phyloP scores from a whole-genome alignment of 108 stramenopile genomes.

The Bacterosira constricta region DNA sequence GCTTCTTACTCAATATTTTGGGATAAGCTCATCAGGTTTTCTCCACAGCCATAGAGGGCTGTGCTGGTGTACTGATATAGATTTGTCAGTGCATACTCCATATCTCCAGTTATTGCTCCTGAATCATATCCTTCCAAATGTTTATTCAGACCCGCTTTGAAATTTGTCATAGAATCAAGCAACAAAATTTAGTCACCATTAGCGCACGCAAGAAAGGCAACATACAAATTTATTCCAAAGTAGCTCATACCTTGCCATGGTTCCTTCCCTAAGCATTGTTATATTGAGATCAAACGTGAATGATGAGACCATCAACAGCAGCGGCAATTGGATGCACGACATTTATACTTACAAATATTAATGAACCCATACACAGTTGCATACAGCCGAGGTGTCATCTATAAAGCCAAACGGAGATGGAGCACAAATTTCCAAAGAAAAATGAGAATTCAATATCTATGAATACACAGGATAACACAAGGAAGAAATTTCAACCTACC shows the following conservation, averaged over 20 bases:
- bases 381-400: constrained; percentile 33
- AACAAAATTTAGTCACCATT: background rate
- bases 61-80: constrained; percentile 8
- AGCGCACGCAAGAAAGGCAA: background rate
- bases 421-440: background rate
- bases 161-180: background rate
- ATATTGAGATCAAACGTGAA: too few species aligned
- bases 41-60: constrained; percentile 22
- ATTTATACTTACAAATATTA: constrained; percentile 31
- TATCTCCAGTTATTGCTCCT: constrained; percentile 18
- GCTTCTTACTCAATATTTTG: background rate
- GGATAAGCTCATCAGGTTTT: constrained; percentile 6
- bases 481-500: background rate
- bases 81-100: constrained; percentile 27
- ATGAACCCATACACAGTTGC: constrained; percentile 31
- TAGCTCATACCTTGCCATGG: constrained; percentile 1
- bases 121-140: constrained; percentile 31
- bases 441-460: too few species aligned
- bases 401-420: background rate
- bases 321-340: background rate
- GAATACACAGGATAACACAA: too few species aligned
- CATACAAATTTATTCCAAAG: too few species aligned
- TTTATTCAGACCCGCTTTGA: constrained; percentile 25
- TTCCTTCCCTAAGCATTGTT: constrained; percentile 24
- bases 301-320: too few species aligned